Evolutionary conservation across 805 yeast species (phyloP).

Genomic region (Pichia pseudocactophila): DNA sequence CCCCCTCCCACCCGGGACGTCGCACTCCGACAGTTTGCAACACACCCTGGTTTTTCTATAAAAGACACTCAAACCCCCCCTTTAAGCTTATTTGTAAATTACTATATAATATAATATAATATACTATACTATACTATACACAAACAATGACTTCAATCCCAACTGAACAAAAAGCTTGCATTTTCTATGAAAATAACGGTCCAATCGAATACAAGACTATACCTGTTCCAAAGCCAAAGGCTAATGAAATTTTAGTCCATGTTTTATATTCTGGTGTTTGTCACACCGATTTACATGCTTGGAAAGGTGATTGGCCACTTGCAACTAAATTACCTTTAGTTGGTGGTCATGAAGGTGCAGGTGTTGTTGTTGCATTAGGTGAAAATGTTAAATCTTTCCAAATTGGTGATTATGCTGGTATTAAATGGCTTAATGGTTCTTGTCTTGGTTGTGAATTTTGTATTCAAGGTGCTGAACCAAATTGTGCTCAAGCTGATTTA

Average conservation of each 20-base stretch:
- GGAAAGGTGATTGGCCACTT: constrained; percentile 87
- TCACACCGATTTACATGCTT: constrained; percentile 85
- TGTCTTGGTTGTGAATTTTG: constrained; percentile 69
- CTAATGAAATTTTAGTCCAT: constrained; percentile 66
- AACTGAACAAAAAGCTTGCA: constrained; percentile 54
- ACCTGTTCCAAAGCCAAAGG: constrained; percentile 67
- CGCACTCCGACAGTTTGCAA: too few relatives aligned
- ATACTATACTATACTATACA: neutral
- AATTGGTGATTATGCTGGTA: constrained; percentile 70
- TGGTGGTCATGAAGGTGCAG: constrained; percentile 85
- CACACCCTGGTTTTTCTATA: too few relatives aligned
- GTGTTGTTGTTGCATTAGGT: constrained; percentile 69
- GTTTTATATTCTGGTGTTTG: constrained; percentile 81
- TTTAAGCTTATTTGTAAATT: too few relatives aligned
- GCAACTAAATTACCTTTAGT: constrained; percentile 60
- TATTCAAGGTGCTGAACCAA: constrained; percentile 53
- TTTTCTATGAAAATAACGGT: constrained; percentile 56
- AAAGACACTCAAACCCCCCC: too few relatives aligned
- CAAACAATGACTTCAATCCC: constrained; percentile 44
- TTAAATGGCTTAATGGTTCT: constrained; percentile 72
- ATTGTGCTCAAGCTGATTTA: constrained; percentile 59
- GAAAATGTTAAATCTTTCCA: constrained; percentile 54
- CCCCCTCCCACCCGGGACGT: too few relatives aligned
- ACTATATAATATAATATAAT: too few relatives aligned
- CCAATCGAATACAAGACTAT: constrained; percentile 55